These are phyloP conservation scores for Stemphylium lycopersici DNA, from an alignment of 2,329 filamentous ascomycete species.

Conservation along the genomic window DNA sequence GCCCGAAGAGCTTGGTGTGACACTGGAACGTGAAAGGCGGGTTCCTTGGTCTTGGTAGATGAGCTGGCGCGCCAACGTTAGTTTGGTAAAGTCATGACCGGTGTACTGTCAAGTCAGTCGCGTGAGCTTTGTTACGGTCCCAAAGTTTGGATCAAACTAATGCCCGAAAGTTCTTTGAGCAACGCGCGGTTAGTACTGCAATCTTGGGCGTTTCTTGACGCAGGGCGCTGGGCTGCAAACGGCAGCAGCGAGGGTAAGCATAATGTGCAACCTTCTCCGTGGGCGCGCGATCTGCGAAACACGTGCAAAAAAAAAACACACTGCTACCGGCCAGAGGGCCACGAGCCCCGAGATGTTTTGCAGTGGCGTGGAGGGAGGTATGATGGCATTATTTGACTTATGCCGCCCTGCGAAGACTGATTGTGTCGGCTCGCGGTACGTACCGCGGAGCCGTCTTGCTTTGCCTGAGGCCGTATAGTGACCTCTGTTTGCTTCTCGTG, in stretches of 20 bases:
- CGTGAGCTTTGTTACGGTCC: neutral
- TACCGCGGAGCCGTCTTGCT: neutral
- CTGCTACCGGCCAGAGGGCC: constrained; percentile 4
- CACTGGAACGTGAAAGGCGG: constrained; percentile 1
- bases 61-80: too few species aligned
- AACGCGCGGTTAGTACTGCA: neutral
- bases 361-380: constrained; percentile 1
- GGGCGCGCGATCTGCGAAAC: constrained; percentile 5
- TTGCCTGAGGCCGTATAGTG: too few species aligned
- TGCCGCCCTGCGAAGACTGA: neutral
- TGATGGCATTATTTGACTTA: constrained; percentile 4
- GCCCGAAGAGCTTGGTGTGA: constrained; percentile 1
- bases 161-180: too few species aligned
- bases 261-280: neutral
- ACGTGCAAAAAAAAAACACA: neutral
- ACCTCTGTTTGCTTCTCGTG: too few species aligned
- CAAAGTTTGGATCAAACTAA: too few species aligned
- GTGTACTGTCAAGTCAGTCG: neutral
- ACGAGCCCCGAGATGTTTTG: neutral
- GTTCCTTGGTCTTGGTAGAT: neutral
- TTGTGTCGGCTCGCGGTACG: neutral
- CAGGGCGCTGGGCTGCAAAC: neutral
- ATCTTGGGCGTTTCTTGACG: neutral
- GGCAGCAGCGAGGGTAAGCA: neutral
- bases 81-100: too few species aligned